phyloP scores from a whole-genome alignment of 2,329 filamentous ascomycete species.

The Aspergillus thermomutatus region DNA sequence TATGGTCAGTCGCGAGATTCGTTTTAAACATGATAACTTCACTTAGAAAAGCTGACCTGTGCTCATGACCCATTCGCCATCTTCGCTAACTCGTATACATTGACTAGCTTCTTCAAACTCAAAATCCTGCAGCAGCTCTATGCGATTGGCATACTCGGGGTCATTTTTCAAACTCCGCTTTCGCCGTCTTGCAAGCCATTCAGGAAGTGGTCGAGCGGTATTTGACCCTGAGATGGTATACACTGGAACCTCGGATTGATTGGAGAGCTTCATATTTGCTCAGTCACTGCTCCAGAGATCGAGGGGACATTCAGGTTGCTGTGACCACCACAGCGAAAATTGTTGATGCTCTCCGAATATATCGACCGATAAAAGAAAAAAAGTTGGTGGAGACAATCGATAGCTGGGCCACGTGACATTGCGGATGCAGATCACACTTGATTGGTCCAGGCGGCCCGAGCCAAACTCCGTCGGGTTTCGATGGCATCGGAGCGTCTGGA shows the following conservation, averaged over 20 bases:
- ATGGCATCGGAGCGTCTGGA: slow-evolving; percentile 9
- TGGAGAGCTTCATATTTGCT: slow-evolving; percentile 47
- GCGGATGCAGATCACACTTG: slow-evolving; percentile 14
- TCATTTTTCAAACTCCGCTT: slow-evolving; percentile 92
- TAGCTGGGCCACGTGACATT: slow-evolving; percentile 31
- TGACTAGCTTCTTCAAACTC: slow-evolving; percentile 94
- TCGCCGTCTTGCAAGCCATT: slow-evolving; percentile 88
- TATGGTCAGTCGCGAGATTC: slow-evolving; percentile 11
- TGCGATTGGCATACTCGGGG: slow-evolving; percentile 84
- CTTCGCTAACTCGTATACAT: slow-evolving; percentile 85
- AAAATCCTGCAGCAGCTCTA: slow-evolving; percentile 95
- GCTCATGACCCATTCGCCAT: slow-evolving; percentile 97
- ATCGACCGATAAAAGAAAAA: slow-evolving; percentile 22
- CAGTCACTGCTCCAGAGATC: slow-evolving; percentile 8
- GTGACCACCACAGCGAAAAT: neutral
- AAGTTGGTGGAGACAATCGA: slow-evolving; percentile 20
- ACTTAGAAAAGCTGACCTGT: slow-evolving; percentile 58
- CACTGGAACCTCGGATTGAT: slow-evolving; percentile 78
- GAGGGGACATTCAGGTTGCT: slow-evolving; percentile 6
- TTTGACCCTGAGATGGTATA: slow-evolving; percentile 94
- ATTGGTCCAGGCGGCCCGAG: slow-evolving; percentile 31
- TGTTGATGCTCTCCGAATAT: neutral
- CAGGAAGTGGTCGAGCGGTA: slow-evolving; percentile 80
- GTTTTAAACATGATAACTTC: neutral
- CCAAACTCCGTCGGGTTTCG: slow-evolving; percentile 32